Conservation (phyloP, 441 rosid genomes). For the Arabidopsis hybrid region DNA sequence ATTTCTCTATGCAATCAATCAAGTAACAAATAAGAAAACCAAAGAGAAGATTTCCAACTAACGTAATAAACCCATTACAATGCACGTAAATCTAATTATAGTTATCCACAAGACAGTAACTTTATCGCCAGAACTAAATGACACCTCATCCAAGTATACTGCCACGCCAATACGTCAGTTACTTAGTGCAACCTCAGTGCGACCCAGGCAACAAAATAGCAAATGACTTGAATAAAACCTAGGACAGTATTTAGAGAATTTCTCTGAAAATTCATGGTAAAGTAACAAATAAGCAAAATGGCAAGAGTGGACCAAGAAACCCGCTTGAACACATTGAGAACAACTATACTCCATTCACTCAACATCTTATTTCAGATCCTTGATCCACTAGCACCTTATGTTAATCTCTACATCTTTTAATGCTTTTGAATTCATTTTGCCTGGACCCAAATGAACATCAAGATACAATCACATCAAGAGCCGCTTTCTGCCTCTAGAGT, state of each 20-base stretch:
- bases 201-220: not conserved
- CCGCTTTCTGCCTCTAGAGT: not conserved
- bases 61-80: not conserved
- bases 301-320: not conserved
- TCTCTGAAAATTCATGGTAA: not conserved
- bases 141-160: not conserved
- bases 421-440: not conserved
- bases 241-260: not conserved
- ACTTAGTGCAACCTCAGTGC: conserved; percentile 6
- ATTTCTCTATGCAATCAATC: conserved; percentile 1
- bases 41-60: conserved; percentile 15
- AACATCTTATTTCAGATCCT: conserved; percentile 13
- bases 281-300: not conserved
- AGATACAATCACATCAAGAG: not conserved
- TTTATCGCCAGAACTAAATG: not conserved
- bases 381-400: not conserved
- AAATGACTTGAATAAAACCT: not conserved
- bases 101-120: conserved; percentile 10
- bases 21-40: conserved; percentile 6
- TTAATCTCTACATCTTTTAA: not conserved
- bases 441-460: not conserved
- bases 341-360: not conserved
- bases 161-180: not conserved
- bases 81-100: not conserved
- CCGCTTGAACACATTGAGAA: not conserved